Evolutionary conservation across 2,329 filamentous ascomycete genomes (phyloP).

Genomic region (Lecanicillium sp.): DNA sequence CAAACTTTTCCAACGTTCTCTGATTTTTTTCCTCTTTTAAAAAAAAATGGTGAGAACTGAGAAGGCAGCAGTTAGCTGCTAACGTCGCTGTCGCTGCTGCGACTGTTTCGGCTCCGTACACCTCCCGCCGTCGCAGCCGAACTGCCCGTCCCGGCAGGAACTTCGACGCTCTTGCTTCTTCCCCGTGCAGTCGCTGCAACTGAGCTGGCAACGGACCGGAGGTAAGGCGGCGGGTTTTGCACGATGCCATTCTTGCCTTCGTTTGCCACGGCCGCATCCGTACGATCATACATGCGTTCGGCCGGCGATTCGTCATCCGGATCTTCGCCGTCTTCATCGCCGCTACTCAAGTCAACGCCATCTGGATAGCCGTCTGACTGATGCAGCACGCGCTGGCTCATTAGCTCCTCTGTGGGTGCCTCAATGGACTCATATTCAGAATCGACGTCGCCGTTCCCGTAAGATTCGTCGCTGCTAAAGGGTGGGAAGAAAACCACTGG

Average conservation of each 20-base stretch:
- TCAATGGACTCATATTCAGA: conserved; percentile 16
- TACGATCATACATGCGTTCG: conserved; percentile 21
- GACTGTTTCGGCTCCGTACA: conserved; percentile 28
- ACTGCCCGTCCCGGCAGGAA: conserved; percentile 20
- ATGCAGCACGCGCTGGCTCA: conserved; percentile 26
- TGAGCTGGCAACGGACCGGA: conserved; percentile 20
- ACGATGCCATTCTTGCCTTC: conserved; percentile 5
- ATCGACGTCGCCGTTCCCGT: conserved; percentile 22
- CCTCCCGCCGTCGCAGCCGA: conserved; percentile 33
- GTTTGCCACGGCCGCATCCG: conserved; percentile 9
- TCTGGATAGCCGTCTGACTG: conserved; percentile 33
- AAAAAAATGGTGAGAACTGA: too few species aligned
- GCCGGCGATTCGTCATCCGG: conserved; percentile 24
- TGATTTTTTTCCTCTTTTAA: too few species aligned
- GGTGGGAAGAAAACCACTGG: conserved; percentile 43
- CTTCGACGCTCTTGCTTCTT: conserved; percentile 22
- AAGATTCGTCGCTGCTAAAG: conserved; percentile 32
- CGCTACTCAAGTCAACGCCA: conserved; percentile 29
- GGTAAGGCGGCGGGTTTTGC: conserved; percentile 6
- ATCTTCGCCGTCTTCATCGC: conserved; percentile 33
- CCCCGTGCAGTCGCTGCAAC: conserved; percentile 21
- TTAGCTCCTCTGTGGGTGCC: conserved; percentile 18
- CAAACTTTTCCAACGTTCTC: too few species aligned
- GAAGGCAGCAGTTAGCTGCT: neutral
- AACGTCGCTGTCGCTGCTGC: conserved; percentile 20